These are phyloP conservation scores for Umbellularia californica DNA, from an alignment of 164 flowering plant genomes.

Conservation along the genomic window DNA sequence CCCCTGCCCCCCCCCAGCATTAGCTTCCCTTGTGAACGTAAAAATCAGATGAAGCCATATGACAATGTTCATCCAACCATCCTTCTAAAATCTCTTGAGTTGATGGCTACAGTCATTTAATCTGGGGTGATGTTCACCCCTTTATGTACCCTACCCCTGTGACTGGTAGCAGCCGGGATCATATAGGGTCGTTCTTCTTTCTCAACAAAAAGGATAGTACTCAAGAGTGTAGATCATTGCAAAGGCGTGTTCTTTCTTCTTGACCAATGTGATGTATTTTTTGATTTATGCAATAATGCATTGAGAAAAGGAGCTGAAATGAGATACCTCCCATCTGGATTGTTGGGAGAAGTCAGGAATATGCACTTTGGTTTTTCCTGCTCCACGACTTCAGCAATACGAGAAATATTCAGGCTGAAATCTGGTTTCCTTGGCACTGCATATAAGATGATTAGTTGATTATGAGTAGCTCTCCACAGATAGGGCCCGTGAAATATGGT, in stretches of 20 bases:
- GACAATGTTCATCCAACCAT: no score
- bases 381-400: constrained; percentile 55
- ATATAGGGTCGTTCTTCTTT: no score
- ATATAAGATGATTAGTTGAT: constrained; percentile 7
- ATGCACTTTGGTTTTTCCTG: constrained; percentile 91
- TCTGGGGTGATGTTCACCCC: no score
- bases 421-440: constrained; percentile 84
- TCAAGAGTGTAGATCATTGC: not conserved
- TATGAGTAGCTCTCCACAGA: not conserved
- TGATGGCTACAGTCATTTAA: no score
- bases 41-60: no score
- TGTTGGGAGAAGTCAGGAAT: constrained; percentile 95
- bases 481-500: not conserved
- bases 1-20: no score
- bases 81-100: no score
- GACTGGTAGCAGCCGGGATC: no score
- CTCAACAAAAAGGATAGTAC: no score
- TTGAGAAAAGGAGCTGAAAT: not conserved
- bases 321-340: constrained; percentile 97
- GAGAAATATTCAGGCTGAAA: constrained; percentile 76
- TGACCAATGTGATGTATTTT: not conserved
- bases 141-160: no score
- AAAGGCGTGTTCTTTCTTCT: not conserved
- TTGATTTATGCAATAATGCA: not conserved
- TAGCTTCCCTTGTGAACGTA: no score